A percentile compares a stretch with the other conserved stretches of the same genome.
phyloP scores from a whole-genome alignment of 352 stramenopile genomes.

The Globisporangium barbulae region DNA sequence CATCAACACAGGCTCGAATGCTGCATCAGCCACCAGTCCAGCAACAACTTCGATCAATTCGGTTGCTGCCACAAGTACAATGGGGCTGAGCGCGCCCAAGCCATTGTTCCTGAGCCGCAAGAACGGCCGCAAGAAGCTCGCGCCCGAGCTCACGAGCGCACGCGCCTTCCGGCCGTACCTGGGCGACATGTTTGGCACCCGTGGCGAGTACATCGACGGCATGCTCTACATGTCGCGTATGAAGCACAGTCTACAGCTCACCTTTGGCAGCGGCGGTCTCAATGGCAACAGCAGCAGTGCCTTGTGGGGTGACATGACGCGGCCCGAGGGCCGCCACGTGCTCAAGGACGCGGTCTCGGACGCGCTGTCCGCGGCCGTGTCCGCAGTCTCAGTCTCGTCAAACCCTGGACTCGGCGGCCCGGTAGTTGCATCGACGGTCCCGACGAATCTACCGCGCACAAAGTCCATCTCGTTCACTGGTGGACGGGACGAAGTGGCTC shows the following conservation, averaged over 20 bases:
- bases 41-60: neutral
- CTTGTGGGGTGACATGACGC: conserved; percentile 19
- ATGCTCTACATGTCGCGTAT: conserved; percentile 89
- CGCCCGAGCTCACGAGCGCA: conserved; percentile 26
- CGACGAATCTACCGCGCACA: neutral
- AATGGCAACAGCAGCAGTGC: conserved; percentile 15
- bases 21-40: neutral
- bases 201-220: conserved; percentile 80
- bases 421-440: too few species aligned
- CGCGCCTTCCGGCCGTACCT: conserved; percentile 59
- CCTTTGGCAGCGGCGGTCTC: conserved; percentile 15
- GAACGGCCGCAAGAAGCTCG: conserved; percentile 44
- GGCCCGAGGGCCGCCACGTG: conserved; percentile 18
- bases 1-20: neutral
- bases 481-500: neutral
- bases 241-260: conserved; percentile 60
- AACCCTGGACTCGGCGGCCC: neutral
- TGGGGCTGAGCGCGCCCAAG: conserved; percentile 12
- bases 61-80: neutral
- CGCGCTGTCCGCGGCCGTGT: conserved; percentile 19
- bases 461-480: conserved; percentile 1
- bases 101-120: conserved; percentile 27
- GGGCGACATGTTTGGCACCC: conserved; percentile 77
- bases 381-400: neutral
- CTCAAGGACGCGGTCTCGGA: conserved; percentile 59